phyloP scores from a whole-genome alignment of 306 rosid genomes.

The Fagus crenata region DNA sequence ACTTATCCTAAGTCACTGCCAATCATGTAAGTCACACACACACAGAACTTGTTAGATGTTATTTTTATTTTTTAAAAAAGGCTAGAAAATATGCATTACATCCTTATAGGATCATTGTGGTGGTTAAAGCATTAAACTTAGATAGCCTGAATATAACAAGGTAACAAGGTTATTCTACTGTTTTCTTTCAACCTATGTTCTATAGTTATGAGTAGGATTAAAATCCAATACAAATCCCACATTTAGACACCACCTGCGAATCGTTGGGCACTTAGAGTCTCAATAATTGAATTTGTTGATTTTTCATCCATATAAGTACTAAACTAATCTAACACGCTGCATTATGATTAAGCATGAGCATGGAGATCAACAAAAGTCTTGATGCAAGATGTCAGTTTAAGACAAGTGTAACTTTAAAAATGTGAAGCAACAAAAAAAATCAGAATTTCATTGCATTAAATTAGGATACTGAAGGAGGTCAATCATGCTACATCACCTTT shows the following conservation, averaged over 20 bases:
- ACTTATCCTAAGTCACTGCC: background rate
- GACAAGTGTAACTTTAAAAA: background rate
- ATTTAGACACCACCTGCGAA: conserved; percentile 5
- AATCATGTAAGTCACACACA: background rate
- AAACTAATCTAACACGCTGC: background rate
- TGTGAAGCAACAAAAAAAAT: conserved; percentile 8
- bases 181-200: background rate
- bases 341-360: background rate
- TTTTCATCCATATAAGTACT: background rate
- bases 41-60: background rate
- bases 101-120: conserved; percentile 1
- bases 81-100: background rate
- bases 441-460: conserved; percentile 7
- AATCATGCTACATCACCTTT: conserved; percentile 50
- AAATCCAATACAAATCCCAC: conserved; percentile 3
- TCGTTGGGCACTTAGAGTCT: conserved; percentile 14
- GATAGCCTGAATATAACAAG: conserved; percentile 5
- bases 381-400: background rate
- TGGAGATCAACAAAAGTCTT: background rate
- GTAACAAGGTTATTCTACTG: background rate
- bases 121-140: background rate
- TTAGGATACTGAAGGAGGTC: conserved; percentile 17
- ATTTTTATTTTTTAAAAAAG: background rate
- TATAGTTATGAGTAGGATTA: conserved; percentile 15
- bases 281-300: conserved; percentile 4